Evolutionary conservation across 306 rosid genomes (phyloP), one percentile per base, ranked within the genome.

Genomic region (Heteromeles arbutifolia): DNA sequence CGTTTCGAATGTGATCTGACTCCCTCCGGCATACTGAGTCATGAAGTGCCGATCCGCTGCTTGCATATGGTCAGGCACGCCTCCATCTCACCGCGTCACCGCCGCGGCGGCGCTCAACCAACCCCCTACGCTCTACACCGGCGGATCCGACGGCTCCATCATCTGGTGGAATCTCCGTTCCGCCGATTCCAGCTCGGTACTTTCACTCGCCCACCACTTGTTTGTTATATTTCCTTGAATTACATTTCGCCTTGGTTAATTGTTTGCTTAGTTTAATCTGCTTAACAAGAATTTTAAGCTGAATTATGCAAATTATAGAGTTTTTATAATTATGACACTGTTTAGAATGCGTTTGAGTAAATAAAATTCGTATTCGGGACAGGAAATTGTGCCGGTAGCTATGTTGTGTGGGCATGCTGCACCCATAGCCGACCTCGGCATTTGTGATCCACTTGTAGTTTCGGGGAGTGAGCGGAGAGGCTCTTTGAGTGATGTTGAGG

Each of bases 71-170:
- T 85, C 97, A 1, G 86, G 76, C 85, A 82, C 90, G 57, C 93
- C 90, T 44, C 95, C 89, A 64, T 87, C 96, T 48, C 96, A 91
- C 83, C 79, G 79, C 22, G 88, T 88, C 31, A 95, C 97, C 43
- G 92, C 97, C 84, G 85, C 83, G 3, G 87, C 96, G 37, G 85
- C 80, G 53, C 85, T 91, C 69, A 28, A 68, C 62, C 84, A 79
- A 15, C 96, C 93, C 7, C 90, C 89, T 4, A 74, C 97, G 57
- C 85, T 90, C 61, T 95, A 89, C 84, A 92, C 97, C 84, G 96
- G 92, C 65, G 97, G 97, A 92, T 92, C 97, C 73, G 96, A 95
- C 81, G 99, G 99, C 84, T 92, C 96, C 79, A 81, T 95, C 87
- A 82, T 95, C 91, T 90, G 96, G 97, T 92, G 97, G 97, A 81